Percentiles rank a stretch among this genome's conserved stretches.
Evolutionary conservation across 257 asterid genomes (phyloP).

Genomic region (Gynochthodes officinalis): DNA sequence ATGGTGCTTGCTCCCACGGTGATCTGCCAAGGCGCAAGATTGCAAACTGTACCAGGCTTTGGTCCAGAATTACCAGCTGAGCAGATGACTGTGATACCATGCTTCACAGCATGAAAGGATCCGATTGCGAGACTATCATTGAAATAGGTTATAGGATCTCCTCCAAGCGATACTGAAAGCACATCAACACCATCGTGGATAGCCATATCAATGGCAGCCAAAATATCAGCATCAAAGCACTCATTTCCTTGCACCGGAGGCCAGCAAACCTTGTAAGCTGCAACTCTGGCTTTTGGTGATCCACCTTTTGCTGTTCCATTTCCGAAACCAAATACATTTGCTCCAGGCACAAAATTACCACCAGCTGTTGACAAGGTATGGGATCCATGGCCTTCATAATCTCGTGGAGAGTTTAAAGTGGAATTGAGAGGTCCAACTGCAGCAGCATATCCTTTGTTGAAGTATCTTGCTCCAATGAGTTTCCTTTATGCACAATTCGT

Average conservation of each 20-base stretch:
- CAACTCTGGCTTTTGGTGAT: constrained; percentile 85
- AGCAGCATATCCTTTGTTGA: constrained; percentile 70
- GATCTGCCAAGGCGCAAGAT: constrained; percentile 84
- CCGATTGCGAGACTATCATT: constrained; percentile 82
- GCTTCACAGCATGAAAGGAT: constrained; percentile 78
- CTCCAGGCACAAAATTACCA: constrained; percentile 63
- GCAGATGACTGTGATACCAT: constrained; percentile 71
- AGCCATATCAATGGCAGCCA: constrained; percentile 82
- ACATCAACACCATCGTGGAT: constrained; percentile 94
- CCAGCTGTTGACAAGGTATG: constrained; percentile 97
- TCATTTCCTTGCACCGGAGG: constrained; percentile 63
- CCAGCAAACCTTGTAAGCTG: constrained; percentile 93
- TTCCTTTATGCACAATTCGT: constrained; percentile 39
- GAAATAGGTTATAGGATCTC: constrained; percentile 49
- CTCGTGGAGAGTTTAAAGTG: constrained; percentile 63
- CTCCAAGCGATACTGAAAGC: constrained; percentile 83
- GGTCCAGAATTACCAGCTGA: constrained; percentile 98
- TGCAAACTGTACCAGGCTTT: constrained; percentile 48
- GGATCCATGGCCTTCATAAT: constrained; percentile 79
- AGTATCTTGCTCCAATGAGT: constrained; percentile 91
- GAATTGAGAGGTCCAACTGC: constrained; percentile 61
- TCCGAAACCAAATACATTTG: constrained; percentile 72
- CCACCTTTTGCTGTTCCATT: constrained; percentile 96
- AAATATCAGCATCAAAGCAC: constrained; percentile 84
- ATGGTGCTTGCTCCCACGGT: constrained; percentile 91